Conservation (phyloP, 2,329 filamentous ascomycete genomes). For the Venturia carpophila region DNA sequence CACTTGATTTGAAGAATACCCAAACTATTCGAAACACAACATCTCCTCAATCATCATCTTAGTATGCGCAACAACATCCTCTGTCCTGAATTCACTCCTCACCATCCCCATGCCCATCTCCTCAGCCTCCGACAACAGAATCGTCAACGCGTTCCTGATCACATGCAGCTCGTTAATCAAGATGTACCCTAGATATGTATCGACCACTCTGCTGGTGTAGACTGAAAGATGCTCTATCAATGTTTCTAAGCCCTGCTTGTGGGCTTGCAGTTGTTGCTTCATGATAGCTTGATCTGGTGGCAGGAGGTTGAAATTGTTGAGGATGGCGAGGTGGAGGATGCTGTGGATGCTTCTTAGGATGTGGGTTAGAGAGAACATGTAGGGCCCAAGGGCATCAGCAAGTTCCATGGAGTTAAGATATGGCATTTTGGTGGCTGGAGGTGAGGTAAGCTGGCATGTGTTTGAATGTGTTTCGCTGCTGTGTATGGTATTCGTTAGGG, state of each 20-base stretch:
- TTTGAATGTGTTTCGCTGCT: neutral
- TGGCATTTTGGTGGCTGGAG: neutral
- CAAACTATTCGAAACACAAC: neutral
- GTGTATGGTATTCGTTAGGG: neutral
- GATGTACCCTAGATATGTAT: neutral
- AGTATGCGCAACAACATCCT: neutral
- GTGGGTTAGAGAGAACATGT: neutral
- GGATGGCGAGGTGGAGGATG: neutral
- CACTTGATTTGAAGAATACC: neutral
- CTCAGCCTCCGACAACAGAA: neutral
- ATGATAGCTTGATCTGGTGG: neutral
- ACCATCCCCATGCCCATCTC: neutral
- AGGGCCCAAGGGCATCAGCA: neutral
- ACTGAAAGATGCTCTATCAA: neutral
- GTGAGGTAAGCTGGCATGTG: neutral
- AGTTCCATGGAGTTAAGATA: neutral
- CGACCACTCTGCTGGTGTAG: neutral
- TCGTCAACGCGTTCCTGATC: neutral
- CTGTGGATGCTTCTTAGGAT: neutral
- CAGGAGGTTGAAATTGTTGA: neutral
- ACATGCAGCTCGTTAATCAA: neutral
- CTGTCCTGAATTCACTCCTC: neutral
- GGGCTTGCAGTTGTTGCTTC: neutral
- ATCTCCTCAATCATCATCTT: neutral
- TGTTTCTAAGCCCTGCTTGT: neutral